Conservation (phyloP, 2,329 filamentous ascomycete species). For the Magnaporthales sp. region DNA sequence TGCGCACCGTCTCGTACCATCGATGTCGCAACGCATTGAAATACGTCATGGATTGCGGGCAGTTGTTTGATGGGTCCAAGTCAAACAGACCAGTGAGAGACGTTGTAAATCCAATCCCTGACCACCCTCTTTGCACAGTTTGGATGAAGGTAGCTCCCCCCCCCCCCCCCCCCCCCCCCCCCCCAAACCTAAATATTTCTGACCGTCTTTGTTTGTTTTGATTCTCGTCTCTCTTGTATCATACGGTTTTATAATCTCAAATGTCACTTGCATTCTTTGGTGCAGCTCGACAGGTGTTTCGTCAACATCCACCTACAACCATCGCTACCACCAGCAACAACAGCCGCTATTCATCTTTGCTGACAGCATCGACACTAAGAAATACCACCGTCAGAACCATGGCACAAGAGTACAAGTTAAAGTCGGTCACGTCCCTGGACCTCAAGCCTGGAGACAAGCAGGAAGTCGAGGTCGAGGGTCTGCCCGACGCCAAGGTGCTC, state of each 20-base stretch:
- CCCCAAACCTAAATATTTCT: not conserved
- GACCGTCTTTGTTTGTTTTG: not conserved
- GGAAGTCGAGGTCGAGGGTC: conserved; percentile 83
- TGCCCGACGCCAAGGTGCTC: conserved; percentile 79
- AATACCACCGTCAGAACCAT: conserved; percentile 23
- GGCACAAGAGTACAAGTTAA: conserved; percentile 60
- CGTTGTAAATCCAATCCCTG: not conserved
- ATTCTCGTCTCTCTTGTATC: not conserved
- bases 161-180: no score
- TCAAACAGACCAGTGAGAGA: not conserved
- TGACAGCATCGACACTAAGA: not conserved
- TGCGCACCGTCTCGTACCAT: not conserved
- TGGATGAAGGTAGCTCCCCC: not conserved
- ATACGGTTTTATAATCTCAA: not conserved
- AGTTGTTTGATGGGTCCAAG: not conserved
- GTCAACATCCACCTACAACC: not conserved
- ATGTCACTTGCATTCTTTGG: not conserved
- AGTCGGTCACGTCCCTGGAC: conserved; percentile 64
- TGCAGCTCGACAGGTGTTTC: not conserved
- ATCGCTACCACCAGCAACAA: not conserved
- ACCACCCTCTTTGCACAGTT: not conserved
- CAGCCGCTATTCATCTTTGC: not conserved
- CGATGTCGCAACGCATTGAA: not conserved
- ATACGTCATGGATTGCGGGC: not conserved
- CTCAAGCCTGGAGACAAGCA: conserved; percentile 75